These are phyloP conservation scores for Puccinia polysora DNA, from an alignment of 1,284 basidiomycete species.

Conservation along the genomic window DNA sequence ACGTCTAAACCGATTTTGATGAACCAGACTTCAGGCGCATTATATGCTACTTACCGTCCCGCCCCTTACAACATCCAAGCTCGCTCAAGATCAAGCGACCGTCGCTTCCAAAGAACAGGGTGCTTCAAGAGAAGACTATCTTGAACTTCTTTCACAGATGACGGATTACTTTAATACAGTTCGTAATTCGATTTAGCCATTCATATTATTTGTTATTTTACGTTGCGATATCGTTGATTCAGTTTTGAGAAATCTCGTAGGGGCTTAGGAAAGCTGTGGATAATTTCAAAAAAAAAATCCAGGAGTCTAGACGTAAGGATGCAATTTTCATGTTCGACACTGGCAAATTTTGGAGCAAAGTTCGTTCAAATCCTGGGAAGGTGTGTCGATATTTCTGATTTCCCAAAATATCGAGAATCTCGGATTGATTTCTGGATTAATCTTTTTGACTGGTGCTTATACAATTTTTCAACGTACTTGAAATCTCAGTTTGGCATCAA, in stretches of 20 bases:
- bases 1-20: neutral
- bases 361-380: constrained; percentile 10
- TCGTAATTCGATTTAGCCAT: neutral
- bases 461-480: neutral
- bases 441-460: neutral
- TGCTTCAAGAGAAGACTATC: neutral
- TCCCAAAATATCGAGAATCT: too few species aligned
- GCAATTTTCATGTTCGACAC: constrained; percentile 24
- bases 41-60: constrained; percentile 24
- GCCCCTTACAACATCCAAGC: neutral
- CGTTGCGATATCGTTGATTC: neutral
- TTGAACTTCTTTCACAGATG: neutral
- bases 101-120: neutral
- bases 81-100: constrained; percentile 3
- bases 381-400: constrained; percentile 1
- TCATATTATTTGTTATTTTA: neutral
- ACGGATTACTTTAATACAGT: constrained; percentile 12
- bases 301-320: neutral
- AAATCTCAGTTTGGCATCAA: constrained; percentile 23
- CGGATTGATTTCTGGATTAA: too few species aligned
- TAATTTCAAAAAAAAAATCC: neutral
- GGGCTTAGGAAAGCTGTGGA: too few species aligned
- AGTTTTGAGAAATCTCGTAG: neutral
- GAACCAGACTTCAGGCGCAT: constrained; percentile 18
- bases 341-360: constrained; percentile 20